phyloP scores from a whole-genome alignment of 345 rosid species.

The Aegle marmelos region DNA sequence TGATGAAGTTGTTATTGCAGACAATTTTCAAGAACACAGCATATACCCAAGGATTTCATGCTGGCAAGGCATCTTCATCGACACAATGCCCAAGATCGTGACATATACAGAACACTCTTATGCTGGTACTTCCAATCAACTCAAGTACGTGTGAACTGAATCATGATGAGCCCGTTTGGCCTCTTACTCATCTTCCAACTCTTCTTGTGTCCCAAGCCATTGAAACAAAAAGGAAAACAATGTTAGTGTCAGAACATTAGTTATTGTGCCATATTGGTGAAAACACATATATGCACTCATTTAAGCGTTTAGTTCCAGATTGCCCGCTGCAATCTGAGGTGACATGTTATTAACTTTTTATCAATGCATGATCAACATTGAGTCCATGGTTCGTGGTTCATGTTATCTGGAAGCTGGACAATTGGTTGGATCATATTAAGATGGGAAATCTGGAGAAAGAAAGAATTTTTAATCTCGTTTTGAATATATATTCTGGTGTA shows the following conservation, averaged over 20 bases:
- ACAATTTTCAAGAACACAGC: constrained; percentile 78
- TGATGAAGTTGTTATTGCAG: constrained; percentile 38
- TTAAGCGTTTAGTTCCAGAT: neutral
- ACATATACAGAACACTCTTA: neutral
- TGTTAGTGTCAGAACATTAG: neutral
- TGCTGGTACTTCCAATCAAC: constrained; percentile 12
- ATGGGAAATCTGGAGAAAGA: neutral
- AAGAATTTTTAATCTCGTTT: neutral
- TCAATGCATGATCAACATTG: neutral
- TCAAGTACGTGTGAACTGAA: constrained; percentile 23
- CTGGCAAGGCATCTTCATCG: constrained; percentile 37
- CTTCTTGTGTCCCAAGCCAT: neutral
- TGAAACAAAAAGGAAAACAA: neutral
- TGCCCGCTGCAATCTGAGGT: neutral
- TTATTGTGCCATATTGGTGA: neutral
- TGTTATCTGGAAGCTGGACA: neutral
- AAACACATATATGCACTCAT: neutral
- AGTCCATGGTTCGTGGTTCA: neutral
- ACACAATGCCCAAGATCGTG: neutral
- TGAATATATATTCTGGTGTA: neutral
- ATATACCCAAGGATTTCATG: constrained; percentile 73
- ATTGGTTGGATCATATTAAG: neutral
- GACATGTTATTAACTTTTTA: neutral
- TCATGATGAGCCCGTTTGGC: neutral
- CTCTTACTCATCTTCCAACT: neutral